Percentiles rank a stretch among this genome's conserved stretches.
Conservation (phyloP, 331 rosid species). For the Arachis monticola region DNA sequence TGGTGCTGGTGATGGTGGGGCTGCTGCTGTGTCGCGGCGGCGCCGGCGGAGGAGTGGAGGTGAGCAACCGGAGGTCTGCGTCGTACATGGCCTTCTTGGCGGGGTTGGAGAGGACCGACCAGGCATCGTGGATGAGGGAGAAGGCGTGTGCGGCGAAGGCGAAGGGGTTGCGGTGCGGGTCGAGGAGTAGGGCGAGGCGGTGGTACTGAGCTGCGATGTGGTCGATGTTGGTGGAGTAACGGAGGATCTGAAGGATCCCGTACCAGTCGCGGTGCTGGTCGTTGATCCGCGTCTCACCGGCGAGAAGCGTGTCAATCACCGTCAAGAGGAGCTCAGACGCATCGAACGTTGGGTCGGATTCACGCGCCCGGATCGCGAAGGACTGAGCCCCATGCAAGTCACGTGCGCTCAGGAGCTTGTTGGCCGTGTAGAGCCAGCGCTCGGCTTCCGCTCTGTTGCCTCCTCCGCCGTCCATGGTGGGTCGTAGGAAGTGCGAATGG, state of each 20-base stretch:
- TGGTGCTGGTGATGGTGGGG: neutral
- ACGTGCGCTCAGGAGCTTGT: conserved; percentile 70
- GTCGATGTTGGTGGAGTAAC: conserved; percentile 65
- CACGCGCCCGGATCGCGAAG: conserved; percentile 90
- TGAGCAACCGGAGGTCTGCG: conserved; percentile 52
- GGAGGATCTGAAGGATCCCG: conserved; percentile 66
- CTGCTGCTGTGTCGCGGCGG: neutral
- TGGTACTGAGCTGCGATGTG: conserved; percentile 75
- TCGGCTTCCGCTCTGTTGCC: conserved; percentile 70
- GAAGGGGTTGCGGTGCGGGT: conserved; percentile 63
- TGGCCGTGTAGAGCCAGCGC: conserved; percentile 80
- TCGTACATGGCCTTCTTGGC: conserved; percentile 68
- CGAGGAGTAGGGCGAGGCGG: conserved; percentile 73
- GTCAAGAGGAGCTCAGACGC: conserved; percentile 68
- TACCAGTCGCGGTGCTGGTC: conserved; percentile 76
- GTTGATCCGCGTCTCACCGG: conserved; percentile 66
- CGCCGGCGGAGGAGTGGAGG: conserved; percentile 12
- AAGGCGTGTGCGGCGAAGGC: conserved; percentile 74
- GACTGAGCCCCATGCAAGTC: conserved; percentile 73
- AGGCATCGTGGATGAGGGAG: conserved; percentile 72
- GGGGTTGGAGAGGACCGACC: conserved; percentile 74
- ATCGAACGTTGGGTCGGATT: conserved; percentile 71
- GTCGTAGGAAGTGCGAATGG: neutral
- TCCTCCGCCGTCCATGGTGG: conserved; percentile 40
- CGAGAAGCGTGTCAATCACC: conserved; percentile 76